Conservation (phyloP, 768 basidiomycete genomes). For the Hirschioporus abietinus region DNA sequence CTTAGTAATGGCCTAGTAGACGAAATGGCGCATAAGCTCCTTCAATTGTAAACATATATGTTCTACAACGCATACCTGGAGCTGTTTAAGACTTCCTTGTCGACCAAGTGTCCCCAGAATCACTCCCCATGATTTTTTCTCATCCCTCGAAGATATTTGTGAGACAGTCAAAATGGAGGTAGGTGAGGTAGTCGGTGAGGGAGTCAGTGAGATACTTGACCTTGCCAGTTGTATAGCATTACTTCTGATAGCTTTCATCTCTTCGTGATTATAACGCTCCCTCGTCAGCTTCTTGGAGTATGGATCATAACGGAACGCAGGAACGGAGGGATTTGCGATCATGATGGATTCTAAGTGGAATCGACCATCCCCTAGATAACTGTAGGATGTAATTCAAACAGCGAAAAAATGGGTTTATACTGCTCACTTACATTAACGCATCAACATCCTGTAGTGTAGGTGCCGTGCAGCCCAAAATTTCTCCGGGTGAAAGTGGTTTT, state of each 20-base stretch:
- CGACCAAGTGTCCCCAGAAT: slow-evolving; percentile 91
- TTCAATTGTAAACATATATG: not conserved
- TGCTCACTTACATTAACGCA: slow-evolving; percentile 71
- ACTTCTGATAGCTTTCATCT: slow-evolving; percentile 76
- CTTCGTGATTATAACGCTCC: slow-evolving; percentile 82
- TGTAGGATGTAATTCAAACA: slow-evolving; percentile 26
- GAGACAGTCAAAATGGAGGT: not conserved
- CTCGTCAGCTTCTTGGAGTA: slow-evolving; percentile 96
- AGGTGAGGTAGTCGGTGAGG: not conserved
- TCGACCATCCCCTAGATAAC: slow-evolving; percentile 95
- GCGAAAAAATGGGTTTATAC: slow-evolving; percentile 2
- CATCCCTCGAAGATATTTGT: slow-evolving; percentile 13
- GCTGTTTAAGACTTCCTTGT: slow-evolving; percentile 88
- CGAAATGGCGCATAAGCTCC: not conserved
- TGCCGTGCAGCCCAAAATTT: slow-evolving; percentile 96
- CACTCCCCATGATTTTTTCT: slow-evolving; percentile 70
- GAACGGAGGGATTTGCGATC: slow-evolving; percentile 95
- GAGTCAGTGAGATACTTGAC: slow-evolving; percentile 42
- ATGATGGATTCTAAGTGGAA: slow-evolving; percentile 99
- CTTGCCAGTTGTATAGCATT: slow-evolving; percentile 74
- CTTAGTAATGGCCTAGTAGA: slow-evolving; percentile 58
- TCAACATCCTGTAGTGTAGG: slow-evolving; percentile 77
- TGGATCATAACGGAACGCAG: slow-evolving; percentile 97
- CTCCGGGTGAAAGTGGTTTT: slow-evolving; percentile 92
- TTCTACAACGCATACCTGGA: slow-evolving; percentile 47